Evolutionary conservation across 805 yeast genomes (phyloP).

Genomic region (Candida wancherniae): DNA sequence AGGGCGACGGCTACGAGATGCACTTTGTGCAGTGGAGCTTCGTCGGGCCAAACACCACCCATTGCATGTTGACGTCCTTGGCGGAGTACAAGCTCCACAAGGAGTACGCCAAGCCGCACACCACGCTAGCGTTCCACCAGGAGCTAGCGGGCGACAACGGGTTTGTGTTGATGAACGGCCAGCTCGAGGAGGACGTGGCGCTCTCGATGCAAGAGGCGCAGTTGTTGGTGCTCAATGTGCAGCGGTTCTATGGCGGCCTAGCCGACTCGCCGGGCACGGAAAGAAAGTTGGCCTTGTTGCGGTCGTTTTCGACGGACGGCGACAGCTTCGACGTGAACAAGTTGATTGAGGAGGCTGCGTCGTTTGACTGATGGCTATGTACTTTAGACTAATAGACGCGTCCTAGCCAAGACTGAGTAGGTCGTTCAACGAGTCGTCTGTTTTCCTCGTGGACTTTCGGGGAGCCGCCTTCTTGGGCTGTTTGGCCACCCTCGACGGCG

Average conservation of each 20-base stretch:
- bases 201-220: conserved; percentile 74
- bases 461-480: neutral
- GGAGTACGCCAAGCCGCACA: conserved; percentile 93
- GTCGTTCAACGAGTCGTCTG: conserved; percentile 8
- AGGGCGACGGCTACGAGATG: conserved; percentile 58
- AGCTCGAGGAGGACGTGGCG: conserved; percentile 65
- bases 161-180: conserved; percentile 80
- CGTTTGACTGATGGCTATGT: conserved; percentile 19
- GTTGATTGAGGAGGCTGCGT: conserved; percentile 68
- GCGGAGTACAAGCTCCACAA: conserved; percentile 88
- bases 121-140: conserved; percentile 81
- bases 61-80: conserved; percentile 84
- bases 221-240: conserved; percentile 66
- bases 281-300: conserved; percentile 54
- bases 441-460: conserved; percentile 4
- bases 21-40: conserved; percentile 94
- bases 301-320: conserved; percentile 67
- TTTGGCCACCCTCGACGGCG: neutral
- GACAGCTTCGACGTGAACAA: conserved; percentile 59
- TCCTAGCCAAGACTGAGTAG: conserved; percentile 12
- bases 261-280: conserved; percentile 37
- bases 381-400: neutral
- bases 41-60: conserved; percentile 77
- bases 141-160: conserved; percentile 60
- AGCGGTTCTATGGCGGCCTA: conserved; percentile 75